Conservation (phyloP, 192 early-diverging fungal species). For the Entrophospora sp. region DNA sequence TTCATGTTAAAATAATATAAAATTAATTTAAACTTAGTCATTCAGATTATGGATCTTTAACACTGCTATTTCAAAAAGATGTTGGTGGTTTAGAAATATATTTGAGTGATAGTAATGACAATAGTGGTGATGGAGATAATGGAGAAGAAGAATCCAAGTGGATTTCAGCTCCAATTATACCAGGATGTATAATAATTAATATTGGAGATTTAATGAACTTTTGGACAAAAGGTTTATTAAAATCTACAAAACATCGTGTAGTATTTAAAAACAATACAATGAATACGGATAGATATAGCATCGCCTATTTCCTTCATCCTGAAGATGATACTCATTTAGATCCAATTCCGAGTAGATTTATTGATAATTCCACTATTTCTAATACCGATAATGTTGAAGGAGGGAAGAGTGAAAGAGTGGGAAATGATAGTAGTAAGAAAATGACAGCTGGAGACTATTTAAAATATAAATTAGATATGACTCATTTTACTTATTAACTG, state of each 20-base stretch:
- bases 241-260: slow-evolving; percentile 55
- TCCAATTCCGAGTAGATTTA: slow-evolving; percentile 32
- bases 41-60: slow-evolving; percentile 62
- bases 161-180: slow-evolving; percentile 53
- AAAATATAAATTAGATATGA: neutral
- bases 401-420: neutral
- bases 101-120: slow-evolving; percentile 20
- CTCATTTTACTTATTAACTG: no score
- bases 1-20: neutral
- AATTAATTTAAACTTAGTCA: slow-evolving; percentile 28
- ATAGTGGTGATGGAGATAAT: no score
- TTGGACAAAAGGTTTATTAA: slow-evolving; percentile 52
- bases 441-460: slow-evolving; percentile 16
- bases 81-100: slow-evolving; percentile 50
- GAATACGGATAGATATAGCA: slow-evolving; percentile 45
- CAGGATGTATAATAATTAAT: slow-evolving; percentile 50
- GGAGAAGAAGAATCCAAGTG: slow-evolving; percentile 35
- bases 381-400: neutral
- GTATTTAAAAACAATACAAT: slow-evolving; percentile 42
- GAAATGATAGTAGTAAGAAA: neutral
- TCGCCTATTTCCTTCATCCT: slow-evolving; percentile 55
- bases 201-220: slow-evolving; percentile 53
- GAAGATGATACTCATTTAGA: slow-evolving; percentile 37
- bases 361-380: no score
- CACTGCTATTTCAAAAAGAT: slow-evolving; percentile 58